A percentile compares a stretch with the other conserved stretches of the same genome.
These are phyloP conservation scores for Colletotrichum sp. DNA, from an alignment of 2,329 filamentous ascomycete genomes.

Conservation along the genomic window DNA sequence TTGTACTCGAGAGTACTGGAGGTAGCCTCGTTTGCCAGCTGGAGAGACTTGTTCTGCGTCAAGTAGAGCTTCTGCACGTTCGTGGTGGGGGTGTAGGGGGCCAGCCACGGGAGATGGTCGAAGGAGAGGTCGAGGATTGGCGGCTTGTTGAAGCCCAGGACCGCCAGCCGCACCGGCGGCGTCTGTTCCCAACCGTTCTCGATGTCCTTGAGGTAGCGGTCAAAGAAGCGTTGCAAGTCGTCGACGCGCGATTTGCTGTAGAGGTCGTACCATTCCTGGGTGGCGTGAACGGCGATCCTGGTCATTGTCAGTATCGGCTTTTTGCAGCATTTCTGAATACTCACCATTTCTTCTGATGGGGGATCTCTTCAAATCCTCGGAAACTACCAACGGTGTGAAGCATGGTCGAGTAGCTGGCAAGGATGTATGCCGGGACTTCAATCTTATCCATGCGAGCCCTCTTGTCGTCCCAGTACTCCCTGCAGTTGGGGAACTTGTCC, in stretches of 20 bases:
- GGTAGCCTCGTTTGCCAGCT: neutral
- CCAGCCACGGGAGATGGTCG: neutral
- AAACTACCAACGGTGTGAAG: constrained; percentile 3
- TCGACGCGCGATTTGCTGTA: constrained; percentile 24
- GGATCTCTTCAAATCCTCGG: neutral
- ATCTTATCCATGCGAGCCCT: neutral
- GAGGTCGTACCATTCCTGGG: constrained; percentile 33
- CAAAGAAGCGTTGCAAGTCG: constrained; percentile 26
- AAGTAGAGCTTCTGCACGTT: neutral
- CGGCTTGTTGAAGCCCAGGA: neutral
- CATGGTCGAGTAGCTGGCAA: neutral
- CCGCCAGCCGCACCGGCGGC: constrained; percentile 5
- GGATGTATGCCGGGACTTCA: neutral
- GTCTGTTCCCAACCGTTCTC: constrained; percentile 24
- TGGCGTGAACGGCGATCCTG: constrained; percentile 22
- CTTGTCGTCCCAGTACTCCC: neutral
- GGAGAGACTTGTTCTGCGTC: neutral
- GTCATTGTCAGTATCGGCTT: neutral
- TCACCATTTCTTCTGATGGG: constrained; percentile 2
- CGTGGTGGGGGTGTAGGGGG: neutral
- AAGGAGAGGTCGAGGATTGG: neutral
- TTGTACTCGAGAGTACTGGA: neutral
- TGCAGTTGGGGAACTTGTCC: neutral
- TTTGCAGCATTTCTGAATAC: no score
- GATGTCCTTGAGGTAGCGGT: constrained; percentile 14